Evolutionary conservation across 192 early-diverging fungal species (phyloP).

Genomic region (Coemansia sp.): DNA sequence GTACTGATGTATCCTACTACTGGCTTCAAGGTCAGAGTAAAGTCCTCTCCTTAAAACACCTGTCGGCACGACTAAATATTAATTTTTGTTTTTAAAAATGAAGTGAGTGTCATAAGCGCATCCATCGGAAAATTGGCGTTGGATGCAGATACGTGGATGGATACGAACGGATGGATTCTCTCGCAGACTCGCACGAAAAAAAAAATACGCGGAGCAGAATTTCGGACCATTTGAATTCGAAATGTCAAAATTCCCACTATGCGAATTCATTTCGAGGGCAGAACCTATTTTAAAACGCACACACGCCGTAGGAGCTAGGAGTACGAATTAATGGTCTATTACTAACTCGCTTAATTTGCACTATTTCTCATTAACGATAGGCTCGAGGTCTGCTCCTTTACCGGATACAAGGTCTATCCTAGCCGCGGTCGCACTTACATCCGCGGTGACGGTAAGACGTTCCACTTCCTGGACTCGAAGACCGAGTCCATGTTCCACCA

Average conservation of each 20-base stretch:
- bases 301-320: not conserved
- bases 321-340: not conserved
- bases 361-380: slow-evolving; percentile 42
- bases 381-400: slow-evolving; percentile 94
- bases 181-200: not conserved
- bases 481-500: slow-evolving; percentile 96
- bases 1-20: not conserved
- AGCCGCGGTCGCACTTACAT: slow-evolving; percentile 95
- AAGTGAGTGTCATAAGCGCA: slow-evolving; percentile 31
- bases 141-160: not conserved
- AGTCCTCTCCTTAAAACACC: slow-evolving; percentile 14
- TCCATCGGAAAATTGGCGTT: slow-evolving; percentile 17
- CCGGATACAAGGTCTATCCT: slow-evolving; percentile 99
- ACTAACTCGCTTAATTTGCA: not conserved
- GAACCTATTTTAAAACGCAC: not conserved
- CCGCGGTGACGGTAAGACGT: slow-evolving; percentile 79
- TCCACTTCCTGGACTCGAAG: slow-evolving; percentile 98
- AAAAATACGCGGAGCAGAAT: not conserved
- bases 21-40: not conserved
- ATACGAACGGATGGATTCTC: slow-evolving; percentile 10
- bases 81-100: slow-evolving; percentile 26
- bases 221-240: not conserved
- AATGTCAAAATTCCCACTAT: not conserved
- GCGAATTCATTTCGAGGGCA: not conserved
- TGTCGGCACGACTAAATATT: slow-evolving; percentile 3